Percentiles rank a stretch among this genome's conserved stretches.
Conservation (phyloP, 1,139 yeast species). For the Debaryomyces udenii region DNA sequence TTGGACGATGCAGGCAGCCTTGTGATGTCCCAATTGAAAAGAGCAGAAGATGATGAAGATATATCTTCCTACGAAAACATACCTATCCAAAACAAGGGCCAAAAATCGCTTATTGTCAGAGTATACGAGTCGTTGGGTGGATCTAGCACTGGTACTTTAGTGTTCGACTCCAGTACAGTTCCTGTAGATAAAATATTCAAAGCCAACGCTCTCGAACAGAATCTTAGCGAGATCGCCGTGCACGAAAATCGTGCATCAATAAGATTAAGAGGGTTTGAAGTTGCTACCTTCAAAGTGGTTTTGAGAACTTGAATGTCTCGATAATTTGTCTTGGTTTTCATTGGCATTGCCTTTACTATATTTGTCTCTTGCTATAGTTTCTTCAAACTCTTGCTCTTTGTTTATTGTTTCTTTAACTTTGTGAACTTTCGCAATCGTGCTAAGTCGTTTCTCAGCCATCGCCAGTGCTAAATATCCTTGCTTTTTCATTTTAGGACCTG, state of each 20-base stretch:
- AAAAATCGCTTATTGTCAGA: slow-evolving; percentile 65
- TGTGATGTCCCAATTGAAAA: slow-evolving; percentile 75
- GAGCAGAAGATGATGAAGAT: slow-evolving; percentile 83
- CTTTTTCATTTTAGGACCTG: neutral
- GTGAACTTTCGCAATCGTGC: slow-evolving; percentile 3
- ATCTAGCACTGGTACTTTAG: slow-evolving; percentile 53
- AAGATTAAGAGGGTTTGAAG: slow-evolving; percentile 73
- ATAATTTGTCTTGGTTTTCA: neutral
- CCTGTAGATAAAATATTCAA: slow-evolving; percentile 54
- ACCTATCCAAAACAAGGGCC: slow-evolving; percentile 43
- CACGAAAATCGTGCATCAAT: slow-evolving; percentile 39
- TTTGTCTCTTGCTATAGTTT: no score
- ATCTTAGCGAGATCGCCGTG: slow-evolving; percentile 27
- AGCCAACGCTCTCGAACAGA: slow-evolving; percentile 74
- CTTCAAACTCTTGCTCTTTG: neutral
- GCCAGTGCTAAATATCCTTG: neutral
- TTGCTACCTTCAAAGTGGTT: slow-evolving; percentile 60
- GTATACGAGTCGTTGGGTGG: slow-evolving; percentile 91
- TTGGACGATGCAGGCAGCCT: slow-evolving; percentile 56
- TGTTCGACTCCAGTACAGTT: slow-evolving; percentile 33
- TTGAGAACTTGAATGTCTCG: slow-evolving; percentile 2
- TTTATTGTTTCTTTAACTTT: slow-evolving; percentile 8
- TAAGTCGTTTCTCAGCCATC: no score
- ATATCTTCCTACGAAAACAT: slow-evolving; percentile 38
- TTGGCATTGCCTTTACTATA: neutral